Base-by-base conservation (phyloP, 1,284 basidiomycete genomes). In the Boletus smithii region DNA sequence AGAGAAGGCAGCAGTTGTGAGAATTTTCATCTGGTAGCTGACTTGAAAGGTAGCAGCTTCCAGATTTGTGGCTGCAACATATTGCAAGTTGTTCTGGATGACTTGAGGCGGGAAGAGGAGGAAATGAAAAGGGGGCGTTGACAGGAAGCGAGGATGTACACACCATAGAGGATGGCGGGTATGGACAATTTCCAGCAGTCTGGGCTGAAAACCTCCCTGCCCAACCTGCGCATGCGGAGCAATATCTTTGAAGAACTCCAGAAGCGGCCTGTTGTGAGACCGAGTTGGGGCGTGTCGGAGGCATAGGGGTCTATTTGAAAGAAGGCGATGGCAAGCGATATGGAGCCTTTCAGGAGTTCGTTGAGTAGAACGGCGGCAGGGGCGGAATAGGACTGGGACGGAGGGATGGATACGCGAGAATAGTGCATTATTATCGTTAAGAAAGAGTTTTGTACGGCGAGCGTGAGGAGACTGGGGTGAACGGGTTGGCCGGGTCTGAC, bases 1-100 rank as follows among this genome's bases (percentile, higher is more conserved):
- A 32, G 91, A 95, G 70, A 95, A 97, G 37, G 85, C 89, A 13
- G 95, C 95, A 10, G 95, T 98, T 23, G 95, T 97, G 53, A 98
- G 82, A 59, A 98, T 97, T 74, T 97, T 95, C 91, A 95, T 94
- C 69, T 95, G 92, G 69, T 95, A 95, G 46, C 88, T 91, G 62
- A 95, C 90, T 67, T 93, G 90, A 72, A 97, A 98, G 16, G 94
- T 95, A 11, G 95, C 92, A 17, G 91, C 92, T 51, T 93, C 90
- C 49, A 98, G 78, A 66, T 97, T 97, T 48, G 88, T 86, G 20
- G 90, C 88, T 13, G 95, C 95, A 50, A 95, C 87, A 69, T 93
- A 97, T 68, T 97, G 95, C 33, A 98, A 76, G 68, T 93, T 94
- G 75, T 97, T 97, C 73, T 98, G 95, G 50, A 95, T 82, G 59